Conservation (phyloP, 495 filamentous ascomycete genomes). For the Aeminium ludgeri region DNA sequence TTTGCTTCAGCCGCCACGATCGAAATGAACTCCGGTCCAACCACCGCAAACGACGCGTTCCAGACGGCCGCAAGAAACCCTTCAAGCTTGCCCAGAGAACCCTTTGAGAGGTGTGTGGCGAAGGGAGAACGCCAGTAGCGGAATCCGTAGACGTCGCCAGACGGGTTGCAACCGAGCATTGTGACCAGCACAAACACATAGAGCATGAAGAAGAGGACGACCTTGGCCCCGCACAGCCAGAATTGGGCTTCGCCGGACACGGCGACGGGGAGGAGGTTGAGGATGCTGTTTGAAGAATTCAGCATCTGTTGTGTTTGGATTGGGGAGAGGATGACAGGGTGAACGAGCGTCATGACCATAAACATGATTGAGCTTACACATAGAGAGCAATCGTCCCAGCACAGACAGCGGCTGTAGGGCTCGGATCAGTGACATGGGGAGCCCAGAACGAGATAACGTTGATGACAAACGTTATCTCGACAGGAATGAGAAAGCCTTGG, state of each 20-base stretch:
- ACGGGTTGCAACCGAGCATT: slow-evolving; percentile 35
- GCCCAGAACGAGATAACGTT: slow-evolving; percentile 32
- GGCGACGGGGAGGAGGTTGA: slow-evolving; percentile 31
- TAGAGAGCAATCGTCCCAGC: slow-evolving; percentile 19
- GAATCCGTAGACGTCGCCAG: slow-evolving; percentile 31
- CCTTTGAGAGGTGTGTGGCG: slow-evolving; percentile 23
- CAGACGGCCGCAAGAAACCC: slow-evolving; percentile 31
- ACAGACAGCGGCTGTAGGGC: slow-evolving; percentile 22
- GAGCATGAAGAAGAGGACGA: slow-evolving; percentile 30
- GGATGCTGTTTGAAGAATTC: neutral
- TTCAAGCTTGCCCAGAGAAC: slow-evolving; percentile 28
- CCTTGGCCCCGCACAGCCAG: slow-evolving; percentile 32
- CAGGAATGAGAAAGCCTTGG: slow-evolving; percentile 35
- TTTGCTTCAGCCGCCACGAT: slow-evolving; percentile 32
- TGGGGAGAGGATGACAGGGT: too few relatives aligned
- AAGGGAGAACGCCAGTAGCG: slow-evolving; percentile 31
- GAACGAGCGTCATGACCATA: too few relatives aligned
- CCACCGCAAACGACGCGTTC: slow-evolving; percentile 22
- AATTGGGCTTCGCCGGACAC: slow-evolving; percentile 34
- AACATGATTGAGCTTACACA: neutral
- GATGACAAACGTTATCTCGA: slow-evolving; percentile 35
- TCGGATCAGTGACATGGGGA: slow-evolving; percentile 17
- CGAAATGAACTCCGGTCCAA: slow-evolving; percentile 27
- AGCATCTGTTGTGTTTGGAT: too few relatives aligned
- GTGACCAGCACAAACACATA: slow-evolving; percentile 34